Evolutionary conservation across 768 basidiomycete genomes (phyloP), one percentile per base, ranked within the genome.

Genomic region (Tylopilus sp.): DNA sequence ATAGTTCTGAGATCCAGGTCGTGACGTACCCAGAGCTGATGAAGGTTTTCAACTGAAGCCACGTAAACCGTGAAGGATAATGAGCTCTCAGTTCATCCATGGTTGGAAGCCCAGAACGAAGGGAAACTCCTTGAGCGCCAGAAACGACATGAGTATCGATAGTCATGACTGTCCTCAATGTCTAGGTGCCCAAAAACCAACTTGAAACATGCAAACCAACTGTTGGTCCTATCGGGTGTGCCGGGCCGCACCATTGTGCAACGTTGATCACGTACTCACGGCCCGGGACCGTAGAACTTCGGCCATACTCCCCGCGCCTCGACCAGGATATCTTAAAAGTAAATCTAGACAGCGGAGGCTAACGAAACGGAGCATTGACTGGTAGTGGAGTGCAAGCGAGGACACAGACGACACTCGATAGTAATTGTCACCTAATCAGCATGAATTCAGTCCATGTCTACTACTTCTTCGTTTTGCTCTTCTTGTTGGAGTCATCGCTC

Each of bases 51-150:
- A 92, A 71, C 64, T 92, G 83, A 10, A 68, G 57, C 86, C 87
- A 92, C 0, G 88, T 87, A 58, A 89, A 89, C 56, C 79, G 83
- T 6, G 85, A 76, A 14, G 89, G 89, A 63, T 92, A 92, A 63
- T 88, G 71, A 1, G 70, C 76, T 9, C 81, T 66, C 7, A 92
- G 69, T 59, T 92, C 89, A 47, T 84, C 83, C 33, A 67, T 71
- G 2, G 87, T 88, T 13, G 89, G 89, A 21, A 76, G 83, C 0
- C 89, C 87, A n/a, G 73, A 74, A 12, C 78, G 63, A 29, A 81
- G 65, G 7, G 77, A 70, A 6, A 81, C 77, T 6, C 41, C 46
- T 33, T 31, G 47, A 47, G 37, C 17, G 17, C 37, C 11, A 45
- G 49, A 19, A 40, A 28, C 26, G 41, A 29, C 49, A 33, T 45